phyloP scores from a whole-genome alignment of 225 moss, liverwort and hornwort genomes.

The Pseudisothecium myosuroides region DNA sequence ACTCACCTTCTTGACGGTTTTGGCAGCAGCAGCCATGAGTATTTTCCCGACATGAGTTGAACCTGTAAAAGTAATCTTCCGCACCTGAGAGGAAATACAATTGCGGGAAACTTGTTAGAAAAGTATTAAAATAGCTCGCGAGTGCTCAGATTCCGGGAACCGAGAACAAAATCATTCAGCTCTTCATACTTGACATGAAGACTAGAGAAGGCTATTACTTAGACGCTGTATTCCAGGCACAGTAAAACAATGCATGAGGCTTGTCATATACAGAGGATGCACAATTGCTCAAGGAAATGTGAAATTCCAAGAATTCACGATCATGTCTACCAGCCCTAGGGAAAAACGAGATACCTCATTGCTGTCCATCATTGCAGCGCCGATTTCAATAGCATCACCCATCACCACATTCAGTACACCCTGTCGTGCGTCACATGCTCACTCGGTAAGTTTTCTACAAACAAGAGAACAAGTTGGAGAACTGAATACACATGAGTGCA shows the following conservation, averaged over 20 bases:
- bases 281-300: background rate
- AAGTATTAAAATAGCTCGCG: background rate
- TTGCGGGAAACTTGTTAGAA: background rate
- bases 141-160: background rate
- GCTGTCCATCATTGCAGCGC: slow-evolving; percentile 80
- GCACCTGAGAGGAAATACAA: slow-evolving; percentile 32
- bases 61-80: slow-evolving; percentile 96
- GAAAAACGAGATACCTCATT: slow-evolving; percentile 35
- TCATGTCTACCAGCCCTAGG: background rate
- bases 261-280: background rate
- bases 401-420: slow-evolving; percentile 90
- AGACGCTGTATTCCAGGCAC: background rate
- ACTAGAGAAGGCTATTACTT: background rate
- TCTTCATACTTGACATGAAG: background rate
- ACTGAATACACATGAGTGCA: background rate
- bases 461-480: background rate
- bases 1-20: slow-evolving; percentile 88
- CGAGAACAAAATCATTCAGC: background rate
- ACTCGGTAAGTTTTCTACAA: background rate
- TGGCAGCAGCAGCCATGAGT: slow-evolving; percentile 86
- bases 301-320: background rate
- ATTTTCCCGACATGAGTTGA: slow-evolving; percentile 82
- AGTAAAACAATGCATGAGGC: background rate
- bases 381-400: slow-evolving; percentile 85
- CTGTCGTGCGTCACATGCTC: slow-evolving; percentile 23